phyloP scores from a whole-genome alignment of 352 stramenopile species.

The Phytophthora aleatoria region DNA sequence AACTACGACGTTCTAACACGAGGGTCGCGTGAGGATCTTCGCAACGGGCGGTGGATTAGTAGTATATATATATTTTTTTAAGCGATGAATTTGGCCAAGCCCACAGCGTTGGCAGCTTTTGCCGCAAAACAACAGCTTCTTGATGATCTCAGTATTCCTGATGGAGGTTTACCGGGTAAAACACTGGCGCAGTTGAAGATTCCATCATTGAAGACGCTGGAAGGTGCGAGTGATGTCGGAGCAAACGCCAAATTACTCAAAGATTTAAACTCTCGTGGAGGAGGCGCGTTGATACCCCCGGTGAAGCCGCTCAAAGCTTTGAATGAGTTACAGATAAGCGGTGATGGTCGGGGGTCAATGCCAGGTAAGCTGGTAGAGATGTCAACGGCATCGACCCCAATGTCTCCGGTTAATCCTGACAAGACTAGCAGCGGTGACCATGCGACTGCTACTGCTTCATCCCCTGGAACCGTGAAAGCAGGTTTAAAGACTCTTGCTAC shows the following conservation, averaged over 20 bases:
- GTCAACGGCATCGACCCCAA: background rate
- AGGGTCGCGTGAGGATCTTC: slow-evolving; percentile 13
- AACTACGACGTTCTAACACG: background rate
- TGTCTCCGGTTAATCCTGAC: background rate
- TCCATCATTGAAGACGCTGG: slow-evolving; percentile 1
- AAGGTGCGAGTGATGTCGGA: background rate
- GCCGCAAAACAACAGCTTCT: slow-evolving; percentile 16
- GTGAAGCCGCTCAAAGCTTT: slow-evolving; percentile 12
- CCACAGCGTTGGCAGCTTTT: slow-evolving; percentile 23
- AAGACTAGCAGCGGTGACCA: background rate
- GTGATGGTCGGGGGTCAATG: background rate
- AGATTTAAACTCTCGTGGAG: background rate
- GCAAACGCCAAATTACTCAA: background rate
- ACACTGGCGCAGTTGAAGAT: slow-evolving; percentile 18
- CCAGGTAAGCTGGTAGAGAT: slow-evolving; percentile 8
- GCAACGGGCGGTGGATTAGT: slow-evolving; percentile 20
- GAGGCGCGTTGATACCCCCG: background rate
- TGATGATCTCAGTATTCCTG: slow-evolving; percentile 5
- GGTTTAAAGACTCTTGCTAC: slow-evolving; percentile 1
- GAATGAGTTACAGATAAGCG: background rate
- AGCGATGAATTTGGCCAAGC: slow-evolving; percentile 17
- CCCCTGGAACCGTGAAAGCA: background rate
- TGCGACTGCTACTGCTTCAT: background rate
- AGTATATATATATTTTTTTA: background rate
- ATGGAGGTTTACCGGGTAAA: slow-evolving; percentile 1